Evolutionary conservation across 106 monocot species (phyloP), one percentile per base, ranked within the genome.

Genomic region (Dactylorhiza incarnata): DNA sequence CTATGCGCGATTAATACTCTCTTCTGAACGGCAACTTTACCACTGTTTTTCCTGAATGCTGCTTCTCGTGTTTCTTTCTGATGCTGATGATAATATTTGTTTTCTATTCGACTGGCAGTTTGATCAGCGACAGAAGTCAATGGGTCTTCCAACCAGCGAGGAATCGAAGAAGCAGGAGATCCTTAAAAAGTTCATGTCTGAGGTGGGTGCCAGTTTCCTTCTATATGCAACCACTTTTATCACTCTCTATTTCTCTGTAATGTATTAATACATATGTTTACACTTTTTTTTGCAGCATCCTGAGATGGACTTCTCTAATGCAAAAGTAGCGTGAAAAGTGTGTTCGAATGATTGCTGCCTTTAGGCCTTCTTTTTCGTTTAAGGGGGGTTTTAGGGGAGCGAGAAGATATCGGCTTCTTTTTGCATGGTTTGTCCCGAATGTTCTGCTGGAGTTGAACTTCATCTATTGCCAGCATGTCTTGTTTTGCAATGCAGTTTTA

Each of bases 111-210:
- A 5, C 22, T 58, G 23, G 45, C 71, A 95, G 94, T 99, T 91
- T 86, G 91, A 99, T 59, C 97, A 99, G 82, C 82, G 94, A 25
- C 94, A 99, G 83, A 99, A 99, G 61, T 79, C 85, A 17, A 89
- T 91, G 94, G 97, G 94, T 49, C 91, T 94, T 14, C 91, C 94
- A 49, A 88, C 91, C 6, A 91, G 91, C 24, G 94, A 94, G 59
- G 97, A 99, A 73, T 83, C 85, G 84, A 83, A 94, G 84, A 99
- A 99, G 83, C 91, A 99, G 74, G 97, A 99, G 37, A 73, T 94
- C 37, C 86, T 94, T 50, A 99, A 99, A 82, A 94, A 95, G 72
- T 95, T 95, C 77, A 95, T 99, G 97, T 82, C 91, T 22, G 68
- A 91, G 94, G 97, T 89, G 55, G 80, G 12, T 74, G 7, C 75